Conservation (phyloP, 148 eudicot species). For the Limonium bicolor region DNA sequence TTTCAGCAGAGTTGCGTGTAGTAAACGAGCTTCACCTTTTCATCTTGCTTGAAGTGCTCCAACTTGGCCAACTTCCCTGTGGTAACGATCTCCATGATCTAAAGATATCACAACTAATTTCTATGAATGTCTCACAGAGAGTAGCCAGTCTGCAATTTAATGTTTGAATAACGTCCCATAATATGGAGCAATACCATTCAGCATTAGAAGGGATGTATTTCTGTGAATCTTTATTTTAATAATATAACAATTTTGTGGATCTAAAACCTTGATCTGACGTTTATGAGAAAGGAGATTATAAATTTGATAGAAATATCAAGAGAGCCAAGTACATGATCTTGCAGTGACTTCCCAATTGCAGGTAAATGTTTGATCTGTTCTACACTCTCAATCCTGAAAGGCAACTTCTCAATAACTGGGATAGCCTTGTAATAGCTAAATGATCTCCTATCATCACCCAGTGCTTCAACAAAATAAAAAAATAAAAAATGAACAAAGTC, state of each 20-base stretch:
- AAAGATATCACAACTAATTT: too few species aligned
- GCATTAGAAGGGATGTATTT: too few species aligned
- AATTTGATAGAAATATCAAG: not conserved
- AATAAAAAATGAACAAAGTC: too few species aligned
- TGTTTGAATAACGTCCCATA: too few species aligned
- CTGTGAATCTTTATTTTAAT: too few species aligned
- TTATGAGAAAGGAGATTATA: not conserved
- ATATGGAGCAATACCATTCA: too few species aligned
- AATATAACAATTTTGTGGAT: too few species aligned
- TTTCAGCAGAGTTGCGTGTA: too few species aligned
- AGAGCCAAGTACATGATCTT: slow-evolving; percentile 98
- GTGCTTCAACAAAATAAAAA: slow-evolving; percentile 21
- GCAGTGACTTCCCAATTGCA: slow-evolving; percentile 78
- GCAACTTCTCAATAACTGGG: slow-evolving; percentile 83
- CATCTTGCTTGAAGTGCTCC: slow-evolving; percentile 94
- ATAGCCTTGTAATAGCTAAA: slow-evolving; percentile 91
- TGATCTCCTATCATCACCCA: slow-evolving; percentile 94
- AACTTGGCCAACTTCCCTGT: slow-evolving; percentile 89
- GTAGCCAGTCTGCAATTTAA: too few species aligned
- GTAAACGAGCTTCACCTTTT: slow-evolving; percentile 82
- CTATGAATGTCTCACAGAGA: too few species aligned
- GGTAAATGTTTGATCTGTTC: slow-evolving; percentile 87
- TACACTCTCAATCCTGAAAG: slow-evolving; percentile 66
- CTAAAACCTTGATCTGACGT: too few species aligned
- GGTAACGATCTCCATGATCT: slow-evolving; percentile 86